Evolutionary conservation across 1,139 yeast species (phyloP).

Genomic region (Eremothecium cymbalariae): DNA sequence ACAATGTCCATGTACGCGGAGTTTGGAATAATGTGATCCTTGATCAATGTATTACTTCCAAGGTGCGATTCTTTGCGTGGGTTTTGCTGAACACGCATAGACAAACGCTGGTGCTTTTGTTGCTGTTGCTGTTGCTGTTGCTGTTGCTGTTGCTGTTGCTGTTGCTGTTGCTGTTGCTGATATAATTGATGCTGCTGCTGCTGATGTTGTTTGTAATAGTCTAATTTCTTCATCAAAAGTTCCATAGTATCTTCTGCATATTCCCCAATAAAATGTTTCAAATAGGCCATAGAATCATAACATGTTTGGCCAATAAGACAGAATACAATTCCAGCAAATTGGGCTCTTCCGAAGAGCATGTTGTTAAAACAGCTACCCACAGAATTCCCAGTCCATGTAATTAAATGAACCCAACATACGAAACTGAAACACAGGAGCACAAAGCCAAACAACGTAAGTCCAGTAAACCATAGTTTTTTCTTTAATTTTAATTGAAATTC

Average conservation of each 20-base stretch:
- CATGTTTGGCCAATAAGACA: constrained; percentile 5
- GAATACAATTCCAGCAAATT: constrained; percentile 2
- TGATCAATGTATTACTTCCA: not conserved
- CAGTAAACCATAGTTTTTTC: constrained; percentile 2
- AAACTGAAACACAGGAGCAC: not conserved
- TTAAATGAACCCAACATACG: not conserved
- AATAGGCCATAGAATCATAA: constrained; percentile 1
- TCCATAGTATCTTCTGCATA: constrained; percentile 5
- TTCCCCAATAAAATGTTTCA: constrained; percentile 3
- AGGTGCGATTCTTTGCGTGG: not conserved
- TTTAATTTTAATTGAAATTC: constrained; percentile 2
- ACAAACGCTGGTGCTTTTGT: not conserved
- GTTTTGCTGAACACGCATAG: not conserved
- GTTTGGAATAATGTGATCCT: too few species aligned
- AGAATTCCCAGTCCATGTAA: not conserved
- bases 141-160: not conserved
- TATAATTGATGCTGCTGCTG: not conserved
- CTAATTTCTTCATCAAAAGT: constrained; percentile 3
- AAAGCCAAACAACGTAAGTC: not conserved
- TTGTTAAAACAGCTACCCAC: not conserved
- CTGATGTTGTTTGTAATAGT: constrained; percentile 1
- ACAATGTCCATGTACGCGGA: not conserved
- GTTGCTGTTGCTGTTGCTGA: not conserved
- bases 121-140: not conserved
- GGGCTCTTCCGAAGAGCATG: constrained; percentile 2